Evolutionary conservation across 2,329 filamentous ascomycete species (phyloP).

Genomic region (Lasiodiplodia sp.): DNA sequence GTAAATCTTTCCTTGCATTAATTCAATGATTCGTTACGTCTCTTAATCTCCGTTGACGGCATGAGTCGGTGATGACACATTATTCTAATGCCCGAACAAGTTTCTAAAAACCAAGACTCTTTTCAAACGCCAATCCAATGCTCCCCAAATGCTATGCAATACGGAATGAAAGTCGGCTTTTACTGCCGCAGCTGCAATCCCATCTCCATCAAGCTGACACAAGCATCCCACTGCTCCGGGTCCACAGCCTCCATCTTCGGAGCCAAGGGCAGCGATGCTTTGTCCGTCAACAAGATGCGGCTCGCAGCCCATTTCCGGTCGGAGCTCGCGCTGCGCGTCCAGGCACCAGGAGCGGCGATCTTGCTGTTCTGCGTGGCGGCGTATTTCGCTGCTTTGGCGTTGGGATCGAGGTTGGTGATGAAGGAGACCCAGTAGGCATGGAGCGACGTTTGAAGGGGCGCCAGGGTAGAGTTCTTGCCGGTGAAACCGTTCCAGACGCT

Average conservation of each 20-base stretch:
- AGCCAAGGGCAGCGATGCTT: neutral
- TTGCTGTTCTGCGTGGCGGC: neutral
- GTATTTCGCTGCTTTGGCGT: neutral
- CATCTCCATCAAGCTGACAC: constrained; percentile 9
- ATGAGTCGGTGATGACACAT: neutral
- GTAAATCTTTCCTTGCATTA: too few relatives aligned
- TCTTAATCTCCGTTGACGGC: neutral
- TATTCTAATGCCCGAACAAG: neutral
- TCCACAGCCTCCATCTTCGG: constrained; percentile 25
- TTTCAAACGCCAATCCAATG: neutral
- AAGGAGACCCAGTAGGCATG: constrained; percentile 57
- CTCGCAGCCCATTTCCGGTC: constrained; percentile 5
- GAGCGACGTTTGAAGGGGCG: constrained; percentile 35
- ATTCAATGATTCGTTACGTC: too few relatives aligned
- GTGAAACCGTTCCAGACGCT: constrained; percentile 49
- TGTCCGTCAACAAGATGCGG: constrained; percentile 20
- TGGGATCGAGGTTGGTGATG: constrained; percentile 20
- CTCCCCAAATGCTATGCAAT: neutral
- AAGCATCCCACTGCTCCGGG: constrained; percentile 16
- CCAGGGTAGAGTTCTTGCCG: constrained; percentile 33
- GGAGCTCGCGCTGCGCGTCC: neutral
- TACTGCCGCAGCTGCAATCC: constrained; percentile 23
- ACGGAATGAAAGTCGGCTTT: neutral
- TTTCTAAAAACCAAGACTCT: too few relatives aligned
- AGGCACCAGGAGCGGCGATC: neutral